Evolutionary conservation across 2,329 filamentous ascomycete genomes (phyloP), one percentile per base, ranked within the genome.

Genomic region (Colletotrichum ledebouriae): DNA sequence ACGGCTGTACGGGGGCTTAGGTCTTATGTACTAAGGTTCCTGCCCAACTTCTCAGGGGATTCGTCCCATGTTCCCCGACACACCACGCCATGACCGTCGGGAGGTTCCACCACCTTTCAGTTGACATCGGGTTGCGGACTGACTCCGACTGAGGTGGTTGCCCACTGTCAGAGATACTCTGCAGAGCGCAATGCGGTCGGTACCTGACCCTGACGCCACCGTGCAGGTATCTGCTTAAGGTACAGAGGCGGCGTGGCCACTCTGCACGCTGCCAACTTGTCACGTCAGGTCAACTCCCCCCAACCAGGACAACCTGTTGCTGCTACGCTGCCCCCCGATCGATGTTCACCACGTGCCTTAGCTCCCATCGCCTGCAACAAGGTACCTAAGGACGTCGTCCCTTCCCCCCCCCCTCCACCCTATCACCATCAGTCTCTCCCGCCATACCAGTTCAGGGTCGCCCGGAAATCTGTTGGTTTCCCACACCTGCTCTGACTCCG

Each of bases 51-150:
- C 46, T 39, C 44, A 64, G 55, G 55, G 47, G 59, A 59, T 55
- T 65, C 61, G 55, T 68, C 65, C 61, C 65, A 68, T 68, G 65
- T 68, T 50, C 39, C 47, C 41, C 46, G 55, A 65, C 47, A 55
- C 37, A 64, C 61, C 47, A 68, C 46, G 52, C 60, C 59, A 59
- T 47, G 55, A 47, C 44, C 65, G 49, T 65, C 47, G 61, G 47
- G 55, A 59, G 47, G 47, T 41, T 59, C 53, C 64, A 67, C 42
- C 42, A 25, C 34, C 55, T 34, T 39, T 33, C 46, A 41, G 37
- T 44, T 1, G 29, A 29, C 29, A 9, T 9, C 29, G 29, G 29
- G 29, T 29, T 29, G 29, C 29, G 29, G 29, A 29, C 29, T n/a
- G n/a, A n/a, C n/a, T n/a, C n/a, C n/a, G n/a, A n/a, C n/a, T 29